A percentile compares a stretch with the other conserved stretches of the same genome.
phyloP scores from a whole-genome alignment of 1,284 basidiomycete species.

The Puccinia brachypodii region DNA sequence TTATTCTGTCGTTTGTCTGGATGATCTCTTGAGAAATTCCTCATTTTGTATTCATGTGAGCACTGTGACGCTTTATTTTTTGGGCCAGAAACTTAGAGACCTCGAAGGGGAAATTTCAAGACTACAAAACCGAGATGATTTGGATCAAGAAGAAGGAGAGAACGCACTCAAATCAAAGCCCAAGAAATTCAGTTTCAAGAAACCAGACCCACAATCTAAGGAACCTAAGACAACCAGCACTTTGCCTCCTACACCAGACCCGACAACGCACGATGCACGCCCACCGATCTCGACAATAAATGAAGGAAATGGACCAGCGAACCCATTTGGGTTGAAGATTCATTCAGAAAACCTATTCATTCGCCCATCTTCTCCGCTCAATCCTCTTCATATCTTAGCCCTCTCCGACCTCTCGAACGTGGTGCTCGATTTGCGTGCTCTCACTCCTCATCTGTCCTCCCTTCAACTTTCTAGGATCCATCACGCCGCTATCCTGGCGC shows the following conservation, averaged over 20 bases:
- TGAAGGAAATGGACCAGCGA: background rate
- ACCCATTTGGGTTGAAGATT: background rate
- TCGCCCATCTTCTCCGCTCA: background rate
- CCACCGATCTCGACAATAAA: background rate
- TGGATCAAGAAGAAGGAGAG: background rate
- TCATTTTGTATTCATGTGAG: no score
- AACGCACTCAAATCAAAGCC: background rate
- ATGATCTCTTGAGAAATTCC: background rate
- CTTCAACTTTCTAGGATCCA: conserved; percentile 12
- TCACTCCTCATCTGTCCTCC: conserved; percentile 1
- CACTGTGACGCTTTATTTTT: no score
- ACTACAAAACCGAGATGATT: no score
- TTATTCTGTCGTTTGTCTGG: background rate
- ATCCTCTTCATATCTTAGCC: background rate
- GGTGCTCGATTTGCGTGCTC: background rate
- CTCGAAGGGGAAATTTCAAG: background rate
- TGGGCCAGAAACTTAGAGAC: background rate
- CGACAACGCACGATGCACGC: no score
- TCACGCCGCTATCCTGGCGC: conserved; percentile 6
- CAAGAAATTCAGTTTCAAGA: conserved; percentile 29
- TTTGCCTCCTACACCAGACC: background rate
- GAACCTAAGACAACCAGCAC: background rate
- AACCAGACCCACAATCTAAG: background rate
- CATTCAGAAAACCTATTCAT: conserved; percentile 19
- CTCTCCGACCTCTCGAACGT: conserved; percentile 20